These are phyloP conservation scores for Cryphonectria nitschkei DNA, from an alignment of 2,329 filamentous ascomycete genomes.

Conservation along the genomic window DNA sequence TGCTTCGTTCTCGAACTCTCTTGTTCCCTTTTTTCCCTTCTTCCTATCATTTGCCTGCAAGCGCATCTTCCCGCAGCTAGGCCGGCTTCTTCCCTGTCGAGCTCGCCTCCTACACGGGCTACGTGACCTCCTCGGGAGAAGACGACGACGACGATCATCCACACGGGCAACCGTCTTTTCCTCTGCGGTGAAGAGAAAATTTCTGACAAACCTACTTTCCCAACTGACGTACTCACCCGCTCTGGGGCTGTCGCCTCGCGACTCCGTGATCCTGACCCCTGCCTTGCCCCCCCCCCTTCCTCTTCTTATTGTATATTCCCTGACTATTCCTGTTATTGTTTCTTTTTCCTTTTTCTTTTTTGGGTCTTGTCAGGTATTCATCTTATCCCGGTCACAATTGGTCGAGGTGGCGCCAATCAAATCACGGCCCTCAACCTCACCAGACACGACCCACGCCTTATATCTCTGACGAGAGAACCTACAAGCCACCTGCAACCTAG, in stretches of 20 bases:
- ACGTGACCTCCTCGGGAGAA: slow-evolving; percentile 39
- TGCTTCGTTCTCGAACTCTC: slow-evolving; percentile 24
- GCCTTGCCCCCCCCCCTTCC: slow-evolving; percentile 15
- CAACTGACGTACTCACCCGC: slow-evolving; percentile 44
- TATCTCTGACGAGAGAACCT: slow-evolving; percentile 30
- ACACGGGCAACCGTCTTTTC: slow-evolving; percentile 40
- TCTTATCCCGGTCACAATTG: slow-evolving; percentile 18
- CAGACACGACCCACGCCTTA: slow-evolving; percentile 48
- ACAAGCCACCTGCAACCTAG: slow-evolving; percentile 24
- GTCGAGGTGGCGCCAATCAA: slow-evolving; percentile 47
- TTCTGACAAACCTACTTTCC: slow-evolving; percentile 42
- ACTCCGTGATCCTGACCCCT: slow-evolving; percentile 31
- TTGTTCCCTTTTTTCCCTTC: slow-evolving; percentile 29
- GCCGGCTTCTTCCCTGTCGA: slow-evolving; percentile 40
- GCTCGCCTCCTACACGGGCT: slow-evolving; percentile 34
- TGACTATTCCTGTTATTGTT: slow-evolving; percentile 30
- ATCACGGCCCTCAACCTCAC: slow-evolving; percentile 41
- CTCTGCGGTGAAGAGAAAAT: slow-evolving; percentile 39
- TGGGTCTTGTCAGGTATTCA: slow-evolving; percentile 32
- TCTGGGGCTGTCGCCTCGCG: slow-evolving; percentile 25
- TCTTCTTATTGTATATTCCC: slow-evolving; percentile 19
- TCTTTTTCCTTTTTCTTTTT: slow-evolving; percentile 31
- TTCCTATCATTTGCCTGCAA: slow-evolving; percentile 35
- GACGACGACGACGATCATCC: slow-evolving; percentile 40
- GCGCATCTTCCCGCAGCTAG: slow-evolving; percentile 44